Evolutionary conservation across 192 early-diverging fungal species (phyloP).

Genomic region (Glomus cerebriforme): DNA sequence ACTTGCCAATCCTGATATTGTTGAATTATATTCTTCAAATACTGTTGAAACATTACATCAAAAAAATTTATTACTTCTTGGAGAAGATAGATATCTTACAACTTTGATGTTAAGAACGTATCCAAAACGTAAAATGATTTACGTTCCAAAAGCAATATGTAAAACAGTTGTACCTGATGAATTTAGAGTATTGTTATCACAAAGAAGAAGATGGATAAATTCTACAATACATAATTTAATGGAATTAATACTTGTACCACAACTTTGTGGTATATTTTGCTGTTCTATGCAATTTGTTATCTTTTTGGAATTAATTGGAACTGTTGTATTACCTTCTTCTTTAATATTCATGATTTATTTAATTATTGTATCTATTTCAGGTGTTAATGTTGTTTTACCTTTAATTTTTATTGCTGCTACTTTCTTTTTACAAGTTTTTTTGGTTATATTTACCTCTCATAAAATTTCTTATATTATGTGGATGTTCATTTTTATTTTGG

Average conservation of each 20-base stretch:
- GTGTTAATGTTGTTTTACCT: conserved; percentile 56
- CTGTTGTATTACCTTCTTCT: conserved; percentile 71
- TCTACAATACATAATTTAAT: conserved; percentile 90
- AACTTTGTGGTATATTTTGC: conserved; percentile 88
- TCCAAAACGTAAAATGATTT: conserved; percentile 85
- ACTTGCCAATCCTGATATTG: conserved; percentile 84
- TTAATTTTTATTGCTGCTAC: conserved; percentile 63
- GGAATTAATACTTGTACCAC: conserved; percentile 84
- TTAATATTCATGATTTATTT: conserved; percentile 54
- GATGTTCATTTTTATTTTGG: conserved; percentile 76
- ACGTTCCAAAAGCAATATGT: conserved; percentile 81
- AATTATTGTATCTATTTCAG: conserved; percentile 49
- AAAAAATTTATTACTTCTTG: conserved; percentile 83
- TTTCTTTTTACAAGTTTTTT: conserved; percentile 69
- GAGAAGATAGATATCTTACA: conserved; percentile 86
- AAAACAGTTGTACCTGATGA: conserved; percentile 84
- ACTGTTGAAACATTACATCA: conserved; percentile 78
- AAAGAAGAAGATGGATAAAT: conserved; percentile 95
- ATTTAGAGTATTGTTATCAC: conserved; percentile 82
- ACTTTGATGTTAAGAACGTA: conserved; percentile 88
- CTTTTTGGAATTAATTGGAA: conserved; percentile 74
- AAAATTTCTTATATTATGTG: conserved; percentile 74
- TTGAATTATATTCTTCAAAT: conserved; percentile 79
- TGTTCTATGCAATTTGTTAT: conserved; percentile 87
- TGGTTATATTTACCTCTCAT: conserved; percentile 73